phyloP scores from a whole-genome alignment of 2,329 filamentous ascomycete genomes.

The Beauveria medogensis region DNA sequence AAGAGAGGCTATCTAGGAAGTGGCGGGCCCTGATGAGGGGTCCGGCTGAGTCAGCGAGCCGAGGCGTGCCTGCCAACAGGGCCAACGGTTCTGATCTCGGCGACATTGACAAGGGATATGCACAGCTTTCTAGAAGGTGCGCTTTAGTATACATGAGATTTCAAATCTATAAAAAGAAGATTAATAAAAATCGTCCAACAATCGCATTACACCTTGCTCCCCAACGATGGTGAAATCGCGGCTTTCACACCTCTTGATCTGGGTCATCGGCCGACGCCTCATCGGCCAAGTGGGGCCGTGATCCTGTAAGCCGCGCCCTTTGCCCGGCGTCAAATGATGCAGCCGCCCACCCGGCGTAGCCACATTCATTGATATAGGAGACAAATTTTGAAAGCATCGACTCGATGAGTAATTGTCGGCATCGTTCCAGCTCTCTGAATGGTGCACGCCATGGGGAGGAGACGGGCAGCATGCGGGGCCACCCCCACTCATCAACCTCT shows the following conservation, averaged over 20 bases:
- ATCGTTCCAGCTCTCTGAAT: background rate
- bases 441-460: background rate
- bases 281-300: background rate
- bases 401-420: background rate
- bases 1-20: too few relatives aligned
- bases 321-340: background rate
- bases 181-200: background rate
- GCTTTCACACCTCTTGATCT: background rate
- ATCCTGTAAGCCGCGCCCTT: background rate
- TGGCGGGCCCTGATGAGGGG: too few relatives aligned
- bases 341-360: background rate
- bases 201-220: background rate
- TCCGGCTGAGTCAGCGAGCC: too few relatives aligned
- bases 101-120: background rate
- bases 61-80: too few relatives aligned
- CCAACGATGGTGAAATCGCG: background rate
- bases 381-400: conserved; percentile 1
- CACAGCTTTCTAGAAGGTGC: background rate
- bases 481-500: background rate
- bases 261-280: background rate
- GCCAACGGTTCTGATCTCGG: background rate
- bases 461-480: background rate
- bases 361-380: too few relatives aligned
- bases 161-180: background rate
- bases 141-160: background rate